phyloP scores from a whole-genome alignment of 2,329 filamentous ascomycete genomes.

The Aureobasidium uvarum region DNA sequence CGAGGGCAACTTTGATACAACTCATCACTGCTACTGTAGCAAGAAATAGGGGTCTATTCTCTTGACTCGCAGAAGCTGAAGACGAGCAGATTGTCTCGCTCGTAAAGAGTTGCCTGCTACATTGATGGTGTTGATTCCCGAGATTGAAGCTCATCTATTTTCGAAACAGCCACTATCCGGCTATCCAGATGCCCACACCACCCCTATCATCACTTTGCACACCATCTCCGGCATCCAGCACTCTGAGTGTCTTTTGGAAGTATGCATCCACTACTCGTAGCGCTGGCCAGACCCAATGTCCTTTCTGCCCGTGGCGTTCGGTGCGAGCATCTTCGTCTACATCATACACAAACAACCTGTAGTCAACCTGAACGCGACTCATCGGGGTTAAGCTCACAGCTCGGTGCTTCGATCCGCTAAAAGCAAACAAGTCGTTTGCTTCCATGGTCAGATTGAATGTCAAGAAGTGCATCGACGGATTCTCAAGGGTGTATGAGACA shows the following conservation, averaged over 20 bases:
- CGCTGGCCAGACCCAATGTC: conserved; percentile 68
- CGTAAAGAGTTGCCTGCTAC: not conserved
- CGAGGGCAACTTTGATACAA: not conserved
- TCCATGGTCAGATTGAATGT: conserved; percentile 94
- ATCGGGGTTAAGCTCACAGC: conserved; percentile 79
- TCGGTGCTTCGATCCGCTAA: conserved; percentile 80
- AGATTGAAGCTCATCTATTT: conserved; percentile 10
- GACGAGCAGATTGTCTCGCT: not conserved
- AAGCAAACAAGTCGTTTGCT: conserved; percentile 86
- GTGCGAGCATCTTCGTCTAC: conserved; percentile 34
- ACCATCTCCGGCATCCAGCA: conserved; percentile 78
- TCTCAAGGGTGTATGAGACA: conserved; percentile 72
- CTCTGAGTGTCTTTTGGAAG: conserved; percentile 84
- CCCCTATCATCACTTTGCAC: conserved; percentile 56
- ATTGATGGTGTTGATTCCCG: not conserved
- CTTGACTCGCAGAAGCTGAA: not conserved
- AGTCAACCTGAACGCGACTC: conserved; percentile 70
- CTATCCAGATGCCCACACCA: conserved; percentile 45
- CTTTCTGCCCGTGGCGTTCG: conserved; percentile 36
- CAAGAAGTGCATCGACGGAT: conserved; percentile 89
- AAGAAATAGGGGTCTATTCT: not conserved
- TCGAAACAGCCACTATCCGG: conserved; percentile 11
- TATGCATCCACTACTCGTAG: conserved; percentile 83
- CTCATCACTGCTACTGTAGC: not conserved
- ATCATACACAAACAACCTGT: conserved; percentile 63